These are phyloP conservation scores for Salix suchowensis DNA, from an alignment of 345 rosid species.

Conservation along the genomic window DNA sequence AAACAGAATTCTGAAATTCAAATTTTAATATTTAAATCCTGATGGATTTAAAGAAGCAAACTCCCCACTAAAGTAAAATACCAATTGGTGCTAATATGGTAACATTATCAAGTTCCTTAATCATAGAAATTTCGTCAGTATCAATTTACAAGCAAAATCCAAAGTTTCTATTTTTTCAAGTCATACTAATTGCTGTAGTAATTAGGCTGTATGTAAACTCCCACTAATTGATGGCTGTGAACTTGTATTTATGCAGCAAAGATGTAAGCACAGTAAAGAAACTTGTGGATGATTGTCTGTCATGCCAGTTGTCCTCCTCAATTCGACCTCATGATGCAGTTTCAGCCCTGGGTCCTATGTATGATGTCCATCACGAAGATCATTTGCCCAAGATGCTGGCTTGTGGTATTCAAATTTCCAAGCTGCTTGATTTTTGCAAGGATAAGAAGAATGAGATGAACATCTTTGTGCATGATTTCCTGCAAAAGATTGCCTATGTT, in stretches of 20 bases:
- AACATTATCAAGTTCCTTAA: not conserved
- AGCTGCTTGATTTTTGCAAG: conserved; percentile 67
- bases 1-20: not conserved
- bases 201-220: not conserved
- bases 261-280: conserved; percentile 90
- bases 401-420: conserved; percentile 51
- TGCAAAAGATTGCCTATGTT: conserved; percentile 71
- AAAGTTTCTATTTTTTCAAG: not conserved
- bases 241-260: conserved; percentile 62
- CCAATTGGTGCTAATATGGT: not conserved
- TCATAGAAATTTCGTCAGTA: not conserved
- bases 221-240: conserved; percentile 18
- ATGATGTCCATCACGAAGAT: conserved; percentile 89
- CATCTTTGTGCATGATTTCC: conserved; percentile 66
- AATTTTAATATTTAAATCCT: not conserved
- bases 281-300: conserved; percentile 88
- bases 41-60: not conserved
- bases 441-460: conserved; percentile 91
- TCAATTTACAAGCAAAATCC: not conserved
- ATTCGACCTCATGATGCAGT: conserved; percentile 98
- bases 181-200: conserved; percentile 1
- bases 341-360: conserved; percentile 98
- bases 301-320: conserved; percentile 75
- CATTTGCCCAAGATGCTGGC: conserved; percentile 81
- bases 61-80: not conserved